A percentile compares a stretch with the other conserved stretches of the same genome.
These are phyloP conservation scores for Globisporangium solare DNA, from an alignment of 352 stramenopile genomes.

Conservation along the genomic window DNA sequence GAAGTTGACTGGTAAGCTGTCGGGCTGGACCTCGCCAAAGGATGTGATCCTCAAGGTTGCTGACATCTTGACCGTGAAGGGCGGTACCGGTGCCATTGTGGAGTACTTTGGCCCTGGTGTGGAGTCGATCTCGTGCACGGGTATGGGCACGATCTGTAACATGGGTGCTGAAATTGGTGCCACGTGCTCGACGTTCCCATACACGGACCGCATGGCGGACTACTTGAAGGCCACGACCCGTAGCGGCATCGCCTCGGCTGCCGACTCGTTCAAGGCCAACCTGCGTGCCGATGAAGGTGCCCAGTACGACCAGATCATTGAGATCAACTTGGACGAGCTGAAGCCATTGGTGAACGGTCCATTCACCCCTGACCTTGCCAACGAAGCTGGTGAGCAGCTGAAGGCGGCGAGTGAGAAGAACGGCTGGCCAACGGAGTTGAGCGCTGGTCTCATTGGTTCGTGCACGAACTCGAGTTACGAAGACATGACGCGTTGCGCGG, in stretches of 20 bases:
- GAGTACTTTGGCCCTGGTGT: constrained; percentile 93
- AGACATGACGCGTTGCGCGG: constrained; percentile 90
- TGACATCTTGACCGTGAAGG: constrained; percentile 93
- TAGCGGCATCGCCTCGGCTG: constrained; percentile 85
- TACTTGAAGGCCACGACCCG: constrained; percentile 90
- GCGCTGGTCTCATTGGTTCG: constrained; percentile 90
- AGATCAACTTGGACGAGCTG: constrained; percentile 90
- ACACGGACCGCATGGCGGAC: constrained; percentile 90
- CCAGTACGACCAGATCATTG: constrained; percentile 92
- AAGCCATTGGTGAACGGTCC: constrained; percentile 91
- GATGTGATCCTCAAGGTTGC: constrained; percentile 94
- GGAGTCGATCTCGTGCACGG: constrained; percentile 92
- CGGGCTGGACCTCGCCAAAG: constrained; percentile 91
- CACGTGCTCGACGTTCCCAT: constrained; percentile 93
- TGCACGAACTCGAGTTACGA: constrained; percentile 96
- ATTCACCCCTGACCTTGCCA: constrained; percentile 90
- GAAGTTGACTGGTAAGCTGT: constrained; percentile 91
- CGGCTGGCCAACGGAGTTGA: constrained; percentile 87
- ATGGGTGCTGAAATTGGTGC: constrained; percentile 94
- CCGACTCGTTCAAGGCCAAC: constrained; percentile 85
- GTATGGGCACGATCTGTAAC: constrained; percentile 95
- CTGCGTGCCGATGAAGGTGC: constrained; percentile 86
- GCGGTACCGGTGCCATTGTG: constrained; percentile 90
- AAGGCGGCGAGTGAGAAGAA: constrained; percentile 78
- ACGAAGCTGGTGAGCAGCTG: constrained; percentile 73